Conservation (phyloP, 2,329 filamentous ascomycete species). For the Colletotrichum sp. region DNA sequence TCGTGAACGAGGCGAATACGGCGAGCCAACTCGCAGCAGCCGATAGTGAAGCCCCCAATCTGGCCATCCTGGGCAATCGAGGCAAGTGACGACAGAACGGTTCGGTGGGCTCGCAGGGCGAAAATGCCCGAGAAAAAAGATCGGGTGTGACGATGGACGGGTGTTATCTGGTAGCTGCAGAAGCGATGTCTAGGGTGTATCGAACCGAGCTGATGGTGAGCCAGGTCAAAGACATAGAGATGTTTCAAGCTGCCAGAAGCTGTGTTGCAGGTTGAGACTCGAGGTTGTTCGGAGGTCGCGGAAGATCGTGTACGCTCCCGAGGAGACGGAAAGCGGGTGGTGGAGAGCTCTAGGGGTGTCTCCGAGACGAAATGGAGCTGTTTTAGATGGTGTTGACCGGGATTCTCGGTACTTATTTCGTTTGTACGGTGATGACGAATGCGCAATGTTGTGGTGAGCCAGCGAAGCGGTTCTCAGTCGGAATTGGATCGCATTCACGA, state of each 20-base stretch:
- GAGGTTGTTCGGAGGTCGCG: slow-evolving; percentile 2
- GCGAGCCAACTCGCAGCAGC: not conserved
- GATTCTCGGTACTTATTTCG: not conserved
- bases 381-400: slow-evolving; percentile 1
- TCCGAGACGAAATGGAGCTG: slow-evolving; percentile 15
- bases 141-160: not conserved
- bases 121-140: not conserved
- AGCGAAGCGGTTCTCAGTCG: not conserved
- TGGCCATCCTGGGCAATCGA: slow-evolving; percentile 5
- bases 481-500: not conserved
- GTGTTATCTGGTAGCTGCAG: not conserved
- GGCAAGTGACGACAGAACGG: not conserved
- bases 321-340: not conserved
- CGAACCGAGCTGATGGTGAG: not conserved
- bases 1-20: slow-evolving; percentile 21
- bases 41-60: not conserved
- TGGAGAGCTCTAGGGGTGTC: slow-evolving; percentile 13
- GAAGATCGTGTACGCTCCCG: slow-evolving; percentile 6
- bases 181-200: not conserved
- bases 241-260: not conserved
- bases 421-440: not conserved
- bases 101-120: not conserved
- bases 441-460: not conserved
- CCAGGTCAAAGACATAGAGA: not conserved
- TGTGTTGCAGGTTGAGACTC: not conserved